Base-by-base conservation (phyloP, 768 basidiomycete species). In the Butyriboletus loyo region DNA sequence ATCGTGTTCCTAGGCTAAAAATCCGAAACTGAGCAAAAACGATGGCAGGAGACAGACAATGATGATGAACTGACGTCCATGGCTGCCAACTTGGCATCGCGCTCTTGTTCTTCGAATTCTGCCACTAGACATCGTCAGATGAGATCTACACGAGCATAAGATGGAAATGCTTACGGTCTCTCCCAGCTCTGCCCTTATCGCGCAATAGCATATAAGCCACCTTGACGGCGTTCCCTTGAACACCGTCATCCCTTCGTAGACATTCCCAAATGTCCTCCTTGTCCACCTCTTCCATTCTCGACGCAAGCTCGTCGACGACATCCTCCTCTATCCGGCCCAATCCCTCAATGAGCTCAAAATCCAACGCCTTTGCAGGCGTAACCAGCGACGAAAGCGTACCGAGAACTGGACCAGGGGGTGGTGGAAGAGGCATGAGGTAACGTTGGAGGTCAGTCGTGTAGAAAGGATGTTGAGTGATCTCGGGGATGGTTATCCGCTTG, bases 191-290 rank as follows among this genome's bases (percentile, higher is more conserved):
- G 59, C 85, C 77, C 73, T 94, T 94, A 65, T 99, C 96, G 51
- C 92, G 77, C 40, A 97, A 76, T 5, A 99, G 77, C 82, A 94
- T 85, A 70, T 98, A 99, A 0, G 96, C 94, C 7, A 99, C 94
- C 72, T 97, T 95, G 66, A 98, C 87, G 49, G 92, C 86, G 66
- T 98, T 97, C 35, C 94, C 91, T 54, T 87, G 85, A 37, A 83
- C 77, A 0, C 90, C 93, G 57, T 95, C 92, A 47, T 94, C 87
- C 59, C 84, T 74, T 54, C 87, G 80, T 56, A 98, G 70, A 64
- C 86, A 87, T 42, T 87, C 85, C 91, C 90, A 92, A 4, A 98
- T 82, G 56, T 94, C 92, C 2, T 92, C 87, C 69, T 84, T 83
- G 53, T 82, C 81, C 11, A 94, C 85, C 1, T 84, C 87, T 0